Base-by-base conservation (phyloP, 2,329 filamentous ascomycete genomes). In the Scytalidium lignicola region DNA sequence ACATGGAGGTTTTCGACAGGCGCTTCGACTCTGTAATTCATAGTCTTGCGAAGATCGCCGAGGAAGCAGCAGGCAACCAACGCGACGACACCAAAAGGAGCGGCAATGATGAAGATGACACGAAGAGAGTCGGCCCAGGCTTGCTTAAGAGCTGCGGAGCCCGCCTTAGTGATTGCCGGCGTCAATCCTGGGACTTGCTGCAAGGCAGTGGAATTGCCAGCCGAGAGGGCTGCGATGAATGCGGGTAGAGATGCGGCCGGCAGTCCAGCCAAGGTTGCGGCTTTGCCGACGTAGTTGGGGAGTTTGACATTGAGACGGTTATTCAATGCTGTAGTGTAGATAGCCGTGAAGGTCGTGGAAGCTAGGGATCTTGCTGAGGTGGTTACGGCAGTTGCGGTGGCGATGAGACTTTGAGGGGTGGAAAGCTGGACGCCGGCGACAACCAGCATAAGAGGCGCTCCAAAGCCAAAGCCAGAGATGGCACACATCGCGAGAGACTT, bases 301-400 rank as follows among this genome's bases (percentile, higher is more conserved):
- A 56, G 7, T 8, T 62, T 65, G 8, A 57, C 44, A 2, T 57
- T 48, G 19, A 69, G 58, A 18, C 66, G 62, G 48, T 67, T 67
- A 32, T 51, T 62, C 18, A 70, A 58, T 12, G 66, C 62, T 12
- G 63, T 62, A 9, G 55, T 61, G 55, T 69, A 70, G 17, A 70
- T 56, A 2, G 67, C 65, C 13, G 61, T 54, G 3, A 64, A 62
- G 28, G 69, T 63, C 44, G 56, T 59, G 29, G 58, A 62, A 47
- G 67, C 65, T 28, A 13, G 19, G 13, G 43, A 18, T 44, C 43
- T 44, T 2, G 29, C 23, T 22, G 43, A 44, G 12, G 43, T 44
- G n/a, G 43, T 44, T 10, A 44, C 43, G 19, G 43, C 43, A n/a
- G 43, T 44, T 29, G 43, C 43, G 29, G 43, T 44, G 29, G 43